phyloP scores from a whole-genome alignment of 2,329 filamentous ascomycete species.

The Fusarium decemcellulare region DNA sequence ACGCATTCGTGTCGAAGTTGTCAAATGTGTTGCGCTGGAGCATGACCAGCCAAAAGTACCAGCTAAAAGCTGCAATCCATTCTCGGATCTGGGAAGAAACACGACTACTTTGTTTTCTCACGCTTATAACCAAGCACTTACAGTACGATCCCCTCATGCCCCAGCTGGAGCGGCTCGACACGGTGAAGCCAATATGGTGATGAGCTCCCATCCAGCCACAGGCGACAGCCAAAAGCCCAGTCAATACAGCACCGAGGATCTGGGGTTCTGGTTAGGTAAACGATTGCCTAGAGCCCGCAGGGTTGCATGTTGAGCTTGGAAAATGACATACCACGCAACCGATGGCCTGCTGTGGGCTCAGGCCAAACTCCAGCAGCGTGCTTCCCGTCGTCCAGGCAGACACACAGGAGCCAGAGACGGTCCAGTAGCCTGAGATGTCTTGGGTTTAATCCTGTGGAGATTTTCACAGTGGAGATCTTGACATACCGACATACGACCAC shows the following conservation, averaged over 20 bases:
- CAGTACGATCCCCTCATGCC: constrained; percentile 62
- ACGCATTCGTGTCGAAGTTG: neutral
- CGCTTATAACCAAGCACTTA: constrained; percentile 7
- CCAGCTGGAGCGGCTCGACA: constrained; percentile 60
- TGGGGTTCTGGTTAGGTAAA: neutral
- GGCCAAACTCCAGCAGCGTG: constrained; percentile 44
- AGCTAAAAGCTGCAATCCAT: neutral
- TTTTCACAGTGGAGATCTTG: no score
- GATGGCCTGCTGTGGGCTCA: constrained; percentile 47
- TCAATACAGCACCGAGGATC: constrained; percentile 38
- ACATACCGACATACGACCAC: constrained; percentile 46
- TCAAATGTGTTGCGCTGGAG: neutral
- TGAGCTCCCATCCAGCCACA: constrained; percentile 43
- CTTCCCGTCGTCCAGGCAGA: constrained; percentile 46
- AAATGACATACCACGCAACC: constrained; percentile 36
- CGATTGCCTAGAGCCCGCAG: neutral
- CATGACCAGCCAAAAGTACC: neutral
- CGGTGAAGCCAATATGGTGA: constrained; percentile 47
- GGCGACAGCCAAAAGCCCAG: constrained; percentile 36
- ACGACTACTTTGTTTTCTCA: neutral
- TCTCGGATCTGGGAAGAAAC: neutral
- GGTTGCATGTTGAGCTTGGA: neutral
- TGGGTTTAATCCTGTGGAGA: neutral
- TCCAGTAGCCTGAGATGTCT: constrained; percentile 37
- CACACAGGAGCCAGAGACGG: constrained; percentile 42